These are phyloP conservation scores for Boletellus ananas DNA, from an alignment of 768 basidiomycete genomes.

Conservation along the genomic window DNA sequence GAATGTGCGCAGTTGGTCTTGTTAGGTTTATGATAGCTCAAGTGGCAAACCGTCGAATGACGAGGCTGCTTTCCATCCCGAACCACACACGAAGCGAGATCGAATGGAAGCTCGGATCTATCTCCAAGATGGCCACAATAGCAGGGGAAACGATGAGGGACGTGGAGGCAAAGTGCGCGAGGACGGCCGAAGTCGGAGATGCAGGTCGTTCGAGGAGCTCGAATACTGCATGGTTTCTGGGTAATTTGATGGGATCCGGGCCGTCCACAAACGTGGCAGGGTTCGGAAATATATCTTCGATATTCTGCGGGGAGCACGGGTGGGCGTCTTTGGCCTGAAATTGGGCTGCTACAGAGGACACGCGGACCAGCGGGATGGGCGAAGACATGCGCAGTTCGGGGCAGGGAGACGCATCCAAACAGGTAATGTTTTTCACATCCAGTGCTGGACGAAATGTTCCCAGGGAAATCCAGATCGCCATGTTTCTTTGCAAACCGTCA, in stretches of 20 bases:
- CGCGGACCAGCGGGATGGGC: conserved; percentile 27
- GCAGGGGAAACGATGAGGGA: conserved; percentile 72
- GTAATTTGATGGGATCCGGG: conserved; percentile 27
- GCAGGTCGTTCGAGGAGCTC: conserved; percentile 78
- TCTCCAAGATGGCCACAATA: conserved; percentile 73
- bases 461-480: too few relatives aligned
- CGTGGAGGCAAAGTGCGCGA: conserved; percentile 68
- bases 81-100: conserved; percentile 75
- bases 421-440: conserved; percentile 2
- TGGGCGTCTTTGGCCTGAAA: conserved; percentile 45
- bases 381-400: conserved; percentile 26
- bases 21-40: too few relatives aligned
- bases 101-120: conserved; percentile 70
- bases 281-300: conserved; percentile 39
- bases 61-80: conserved; percentile 80
- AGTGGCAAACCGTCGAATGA: too few relatives aligned
- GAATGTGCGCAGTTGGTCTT: too few relatives aligned
- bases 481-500: too few relatives aligned
- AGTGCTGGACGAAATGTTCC: not conserved
- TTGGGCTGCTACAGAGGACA: conserved; percentile 26
- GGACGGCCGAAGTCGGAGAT: conserved; percentile 70
- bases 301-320: conserved; percentile 30
- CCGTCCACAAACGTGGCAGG: conserved; percentile 33
- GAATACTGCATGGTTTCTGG: conserved; percentile 64
- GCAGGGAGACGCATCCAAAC: not conserved